These are phyloP conservation scores for Ogataea corticis DNA, from an alignment of 805 yeast species.

Conservation along the genomic window DNA sequence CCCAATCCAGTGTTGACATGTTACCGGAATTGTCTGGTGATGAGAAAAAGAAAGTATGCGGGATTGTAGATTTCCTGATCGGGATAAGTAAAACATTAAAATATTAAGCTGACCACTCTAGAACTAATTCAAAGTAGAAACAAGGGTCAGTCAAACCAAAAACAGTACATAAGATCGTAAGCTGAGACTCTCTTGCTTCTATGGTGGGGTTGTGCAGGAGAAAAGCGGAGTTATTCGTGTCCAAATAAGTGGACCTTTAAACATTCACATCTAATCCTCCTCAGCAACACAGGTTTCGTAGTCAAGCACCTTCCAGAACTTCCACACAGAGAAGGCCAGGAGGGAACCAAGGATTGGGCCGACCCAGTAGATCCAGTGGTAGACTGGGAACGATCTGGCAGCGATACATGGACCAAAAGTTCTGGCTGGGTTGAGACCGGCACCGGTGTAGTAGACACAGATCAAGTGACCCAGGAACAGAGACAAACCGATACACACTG, in stretches of 20 bases:
- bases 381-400: constrained; percentile 67
- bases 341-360: constrained; percentile 78
- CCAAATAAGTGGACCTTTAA: no score
- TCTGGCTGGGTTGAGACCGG: constrained; percentile 92
- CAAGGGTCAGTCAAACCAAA: neutral
- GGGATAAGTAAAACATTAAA: no score
- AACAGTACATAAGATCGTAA: constrained; percentile 2
- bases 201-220: no score
- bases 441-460: constrained; percentile 83
- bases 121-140: no score
- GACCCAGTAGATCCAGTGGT: constrained; percentile 93
- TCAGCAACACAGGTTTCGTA: constrained; percentile 54
- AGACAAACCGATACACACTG: constrained; percentile 80
- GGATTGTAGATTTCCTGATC: no score
- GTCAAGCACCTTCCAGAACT: constrained; percentile 60
- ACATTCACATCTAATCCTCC: constrained; percentile 23
- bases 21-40: neutral
- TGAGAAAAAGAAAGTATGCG: neutral
- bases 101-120: no score
- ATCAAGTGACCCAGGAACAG: constrained; percentile 80
- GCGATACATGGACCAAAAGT: constrained; percentile 83
- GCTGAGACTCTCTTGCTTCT: neutral
- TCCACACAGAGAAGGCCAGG: constrained; percentile 68
- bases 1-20: neutral
- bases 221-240: no score